Percentiles rank a stretch among this genome's conserved stretches.
Evolutionary conservation across 1,284 basidiomycete genomes (phyloP).

Genomic region (Cutaneotrichosporon mucoides): DNA sequence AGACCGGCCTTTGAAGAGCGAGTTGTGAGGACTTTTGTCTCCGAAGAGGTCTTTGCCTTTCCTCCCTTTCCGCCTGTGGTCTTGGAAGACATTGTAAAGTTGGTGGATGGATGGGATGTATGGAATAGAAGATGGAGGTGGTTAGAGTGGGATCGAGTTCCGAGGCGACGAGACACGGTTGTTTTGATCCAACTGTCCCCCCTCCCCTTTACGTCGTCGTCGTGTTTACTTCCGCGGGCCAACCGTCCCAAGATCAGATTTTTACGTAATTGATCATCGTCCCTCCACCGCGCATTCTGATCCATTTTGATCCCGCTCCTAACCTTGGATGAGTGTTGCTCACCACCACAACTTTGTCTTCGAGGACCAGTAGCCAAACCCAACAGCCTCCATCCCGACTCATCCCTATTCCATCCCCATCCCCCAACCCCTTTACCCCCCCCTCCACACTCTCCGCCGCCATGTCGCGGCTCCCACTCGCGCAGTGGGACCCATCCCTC

Average conservation of each 20-base stretch:
- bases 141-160: slow-evolving; percentile 9
- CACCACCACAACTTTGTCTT: slow-evolving; percentile 1
- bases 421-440: neutral
- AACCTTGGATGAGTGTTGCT: neutral
- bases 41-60: slow-evolving; percentile 51
- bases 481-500: slow-evolving; percentile 39
- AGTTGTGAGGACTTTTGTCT: slow-evolving; percentile 57
- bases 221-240: no score
- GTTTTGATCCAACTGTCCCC: neutral
- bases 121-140: slow-evolving; percentile 4
- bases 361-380: no score
- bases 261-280: neutral
- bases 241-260: no score
- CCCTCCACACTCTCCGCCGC: neutral
- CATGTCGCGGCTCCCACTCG: slow-evolving; percentile 29
- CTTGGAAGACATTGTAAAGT: slow-evolving; percentile 41
- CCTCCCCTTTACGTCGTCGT: no score
- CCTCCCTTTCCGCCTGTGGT: slow-evolving; percentile 51
- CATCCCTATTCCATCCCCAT: slow-evolving; percentile 1
- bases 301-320: slow-evolving; percentile 1
- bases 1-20: slow-evolving; percentile 77
- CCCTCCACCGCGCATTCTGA: no score
- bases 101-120: slow-evolving; percentile 17
- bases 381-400: no score
- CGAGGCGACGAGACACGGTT: neutral